Base-by-base conservation (phyloP, 2,329 filamentous ascomycete species). In the Cladosporium colombiae region DNA sequence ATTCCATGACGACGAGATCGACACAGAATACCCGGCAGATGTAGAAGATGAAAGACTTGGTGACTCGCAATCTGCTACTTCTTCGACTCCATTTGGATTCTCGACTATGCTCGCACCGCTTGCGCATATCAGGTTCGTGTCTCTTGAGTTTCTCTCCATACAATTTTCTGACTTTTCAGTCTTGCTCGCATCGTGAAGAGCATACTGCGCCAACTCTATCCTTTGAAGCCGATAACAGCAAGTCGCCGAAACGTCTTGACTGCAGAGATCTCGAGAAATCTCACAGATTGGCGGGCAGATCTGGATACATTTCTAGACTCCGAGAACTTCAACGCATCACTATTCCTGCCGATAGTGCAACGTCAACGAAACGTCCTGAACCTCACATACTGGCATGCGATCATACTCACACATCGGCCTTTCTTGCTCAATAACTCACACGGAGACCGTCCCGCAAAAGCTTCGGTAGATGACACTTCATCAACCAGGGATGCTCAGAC, bases 371-470 rank as follows among this genome's bases (percentile, higher is more conserved):
- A 79, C 0, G 84, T 85, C 1, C 73, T 87, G 11, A 82, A 82
- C 37, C 76, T 87, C 0, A 84, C 84, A 0, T 82, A 86, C 68
- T 81, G 80, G 10, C 85, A 88, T 62, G 84, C 85, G 2, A 77
- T 84, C 10, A 85, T 88, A 70, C 80, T 87, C 16, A 61, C 37
- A 1, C 58, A 46, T 31, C 58, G 44, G 1, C 58, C 58, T 5
- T 49, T 46, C 23, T 14, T 50, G 18, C 25, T 46, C 16, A 49
- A 18, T 25, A 49, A 33, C 23, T 46, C 31, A 16, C 5, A 14
- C 7, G 58, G 13, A 46, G 40, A 46, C 23, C 40, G n/a, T 11
- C 7, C n/a, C 3, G 8, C n/a, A 1, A 21, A 21, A 46, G n/a
- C 8, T 46, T 21, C 40, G n/a, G 8, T 46, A 4, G 40, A 46